Base-by-base conservation (phyloP, 2,329 filamentous ascomycete species). In the Davidsoniella virescens region DNA sequence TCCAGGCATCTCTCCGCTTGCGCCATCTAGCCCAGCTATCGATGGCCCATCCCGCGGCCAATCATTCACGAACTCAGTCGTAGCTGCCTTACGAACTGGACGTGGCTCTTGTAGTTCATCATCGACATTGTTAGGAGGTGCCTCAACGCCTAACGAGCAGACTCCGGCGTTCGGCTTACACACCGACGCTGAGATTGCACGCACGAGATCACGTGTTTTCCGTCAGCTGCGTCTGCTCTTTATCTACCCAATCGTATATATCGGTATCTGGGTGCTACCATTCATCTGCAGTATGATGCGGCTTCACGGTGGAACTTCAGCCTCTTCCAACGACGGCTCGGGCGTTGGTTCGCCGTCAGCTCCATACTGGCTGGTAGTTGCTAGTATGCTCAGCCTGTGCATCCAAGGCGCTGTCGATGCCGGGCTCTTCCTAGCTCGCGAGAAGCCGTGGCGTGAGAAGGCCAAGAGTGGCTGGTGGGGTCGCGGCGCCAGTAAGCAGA, bases 241-340 rank as follows among this genome's bases (percentile, higher is more conserved):
- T 63, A 76, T 87, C 44, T 90, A 90, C 60, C 84, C 84, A 0
- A 60, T 81, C 16, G 72, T 83, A 3, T 88, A 90, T 62, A 69
- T 84, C 17, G 62, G 76, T 4, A 75, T 85, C 56, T 90, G 84
- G 84, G 64, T 82, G 3, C 64, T 84, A 6, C 84, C 84, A 0
- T 84, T 87, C 57, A 65, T 80, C 2, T 69, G 70, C 2, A 80
- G 87, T 60, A 68, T 78, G 46, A 63, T 79, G 46, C 70, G 70
- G 49, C 83, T 79, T 62, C 67, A 69, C 54, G 59, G 62, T 50
- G 48, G 52, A 2, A 29, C 52, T 2, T 47, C 52, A 5, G 40
- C 44, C 9, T 47, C 50, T 5, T 48, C 53, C 9, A 55, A 57
- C 14, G 58, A 57, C 29, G 53, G 56, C 10, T 51, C 47, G 5